A percentile compares a stretch with the other conserved stretches of the same genome.
phyloP scores from a whole-genome alignment of 805 yeast species.

The Kuraishia ogatae region DNA sequence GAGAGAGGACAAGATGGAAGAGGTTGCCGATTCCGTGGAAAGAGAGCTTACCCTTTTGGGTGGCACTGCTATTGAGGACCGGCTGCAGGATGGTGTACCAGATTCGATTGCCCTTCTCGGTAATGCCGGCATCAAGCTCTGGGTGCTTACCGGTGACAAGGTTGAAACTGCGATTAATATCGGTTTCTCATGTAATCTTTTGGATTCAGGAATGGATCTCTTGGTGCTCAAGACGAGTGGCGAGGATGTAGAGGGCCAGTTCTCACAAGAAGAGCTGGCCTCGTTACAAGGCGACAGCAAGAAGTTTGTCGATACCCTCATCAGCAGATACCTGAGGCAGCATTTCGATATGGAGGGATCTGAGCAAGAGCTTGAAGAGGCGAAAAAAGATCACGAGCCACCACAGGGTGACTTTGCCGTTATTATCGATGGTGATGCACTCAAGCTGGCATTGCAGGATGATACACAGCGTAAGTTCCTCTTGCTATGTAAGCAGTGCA shows the following conservation, averaged over 20 bases:
- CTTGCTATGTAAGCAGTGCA: constrained; percentile 69
- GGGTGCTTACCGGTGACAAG: constrained; percentile 86
- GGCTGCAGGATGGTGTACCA: constrained; percentile 81
- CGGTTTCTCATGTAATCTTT: constrained; percentile 76
- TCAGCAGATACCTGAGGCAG: constrained; percentile 42
- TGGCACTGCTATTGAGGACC: constrained; percentile 83
- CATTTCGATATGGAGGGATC: constrained; percentile 55
- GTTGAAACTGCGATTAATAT: constrained; percentile 87
- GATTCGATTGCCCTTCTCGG: constrained; percentile 65
- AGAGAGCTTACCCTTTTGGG: constrained; percentile 57
- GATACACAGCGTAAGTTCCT: constrained; percentile 46
- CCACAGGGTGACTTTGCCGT: constrained; percentile 64
- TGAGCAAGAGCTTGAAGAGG: constrained; percentile 43
- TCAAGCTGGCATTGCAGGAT: constrained; percentile 40
- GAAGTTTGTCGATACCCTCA: constrained; percentile 34
- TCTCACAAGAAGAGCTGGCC: constrained; percentile 21
- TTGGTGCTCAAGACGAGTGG: constrained; percentile 55
- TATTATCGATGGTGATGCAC: constrained; percentile 75
- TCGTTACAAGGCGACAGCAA: constrained; percentile 12
- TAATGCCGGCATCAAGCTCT: constrained; percentile 72
- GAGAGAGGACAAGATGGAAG: constrained; percentile 68
- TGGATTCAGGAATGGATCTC: constrained; percentile 70
- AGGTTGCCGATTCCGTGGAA: constrained; percentile 67
- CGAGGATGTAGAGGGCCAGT: constrained; percentile 38
- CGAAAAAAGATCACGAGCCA: constrained; percentile 53